Evolutionary conservation across 1,284 basidiomycete species (phyloP).

Genomic region (Melampsora abietis-canadensis): DNA sequence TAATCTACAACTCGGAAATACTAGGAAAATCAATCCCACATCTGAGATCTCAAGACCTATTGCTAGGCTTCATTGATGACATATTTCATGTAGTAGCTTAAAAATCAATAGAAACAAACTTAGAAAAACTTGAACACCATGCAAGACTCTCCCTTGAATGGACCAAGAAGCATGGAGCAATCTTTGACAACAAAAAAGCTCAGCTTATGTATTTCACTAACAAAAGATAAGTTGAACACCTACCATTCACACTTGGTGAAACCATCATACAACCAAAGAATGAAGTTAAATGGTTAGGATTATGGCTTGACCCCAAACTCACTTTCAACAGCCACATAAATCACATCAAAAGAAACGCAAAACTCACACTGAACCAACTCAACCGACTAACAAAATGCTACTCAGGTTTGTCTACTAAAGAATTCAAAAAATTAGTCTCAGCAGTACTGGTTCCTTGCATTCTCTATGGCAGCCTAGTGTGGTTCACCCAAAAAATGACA

Average conservation of each 20-base stretch:
- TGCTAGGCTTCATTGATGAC: constrained; percentile 17
- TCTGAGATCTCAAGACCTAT: not conserved
- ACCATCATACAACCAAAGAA: not conserved
- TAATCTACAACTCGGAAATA: constrained; percentile 23
- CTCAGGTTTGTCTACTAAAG: no score
- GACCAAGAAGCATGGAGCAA: not conserved
- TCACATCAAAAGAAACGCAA: not conserved
- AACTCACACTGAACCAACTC: not conserved
- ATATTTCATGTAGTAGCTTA: constrained; percentile 2
- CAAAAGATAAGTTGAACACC: no score
- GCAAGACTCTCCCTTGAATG: not conserved
- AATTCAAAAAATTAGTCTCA: no score
- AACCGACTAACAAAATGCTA: not conserved
- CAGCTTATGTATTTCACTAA: constrained; percentile 6
- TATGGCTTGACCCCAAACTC: not conserved
- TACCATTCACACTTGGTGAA: not conserved
- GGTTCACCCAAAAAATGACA: not conserved
- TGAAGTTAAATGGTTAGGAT: constrained; percentile 9
- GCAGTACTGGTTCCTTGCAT: no score
- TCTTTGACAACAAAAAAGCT: constrained; percentile 15
- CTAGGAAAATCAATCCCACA: not conserved
- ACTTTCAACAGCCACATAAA: not conserved
- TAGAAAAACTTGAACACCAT: not conserved
- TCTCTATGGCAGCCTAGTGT: no score
- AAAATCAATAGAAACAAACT: not conserved